Base-by-base conservation (phyloP, 148 eudicot genomes). In the Persicaria tinctoria region DNA sequence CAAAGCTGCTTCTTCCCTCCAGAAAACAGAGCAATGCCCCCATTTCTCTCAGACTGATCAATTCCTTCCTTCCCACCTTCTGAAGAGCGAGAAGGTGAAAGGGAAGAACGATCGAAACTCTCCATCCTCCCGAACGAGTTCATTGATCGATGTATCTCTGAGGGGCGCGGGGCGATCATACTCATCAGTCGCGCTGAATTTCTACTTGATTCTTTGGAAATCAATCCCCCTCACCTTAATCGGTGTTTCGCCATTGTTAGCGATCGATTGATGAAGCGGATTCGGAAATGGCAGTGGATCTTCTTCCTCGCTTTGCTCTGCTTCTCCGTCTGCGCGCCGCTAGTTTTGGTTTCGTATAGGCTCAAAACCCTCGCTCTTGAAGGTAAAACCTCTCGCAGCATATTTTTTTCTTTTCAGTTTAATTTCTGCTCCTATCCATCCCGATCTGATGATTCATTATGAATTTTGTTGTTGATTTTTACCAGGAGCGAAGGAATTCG, bases 281-380 rank as follows among this genome's bases (percentile, higher is more conserved):
- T 77, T 76, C 85, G 88, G n/a, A 78, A 83, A 86, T 85, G 89
- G 82, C 85, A 87, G 92, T 87, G 99, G 97, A 90, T 87, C 78
- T 84, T 78, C 74, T 85, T 95, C 96, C 97, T 95, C 96, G 87
- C 83, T 70, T 60, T 95, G 49, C 89, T 95, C 46, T 82, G 81
- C 46, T 64, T 95, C 46, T 88, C 92, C 45, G 88, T 92, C 2
- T 77, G 88, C 49, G 78, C 89, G 73, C 96, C 99, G 0, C 75
- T 95, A 45, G 79, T 90, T 77, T 54, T 92, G 16, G 84, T 92
- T 8, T 90, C 96, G 5, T 20, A 82, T 13, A 56, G 80, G 74
- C 83, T 83, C 10, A 84, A 79, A 51, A 79, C 84, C 50, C 79
- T 87, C 63, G 77, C 82, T 72, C 78, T 83, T 13, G 84, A 77